Evolutionary conservation across 2,329 filamentous ascomycete genomes (phyloP).

Genomic region (Zymoseptoria passerinii): DNA sequence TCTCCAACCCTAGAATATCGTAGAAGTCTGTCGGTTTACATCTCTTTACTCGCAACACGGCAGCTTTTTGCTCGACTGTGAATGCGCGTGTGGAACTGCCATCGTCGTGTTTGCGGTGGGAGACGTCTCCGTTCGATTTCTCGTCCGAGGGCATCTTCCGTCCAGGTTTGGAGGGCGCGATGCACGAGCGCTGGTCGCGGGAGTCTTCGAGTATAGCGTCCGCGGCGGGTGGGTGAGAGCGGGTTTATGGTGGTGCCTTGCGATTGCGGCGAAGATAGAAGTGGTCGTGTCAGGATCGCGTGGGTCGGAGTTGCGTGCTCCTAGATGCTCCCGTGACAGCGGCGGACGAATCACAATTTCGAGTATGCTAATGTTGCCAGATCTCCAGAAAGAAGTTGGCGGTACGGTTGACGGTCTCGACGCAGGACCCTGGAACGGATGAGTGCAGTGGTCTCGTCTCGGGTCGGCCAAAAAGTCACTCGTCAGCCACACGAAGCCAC

Average conservation of each 20-base stretch:
- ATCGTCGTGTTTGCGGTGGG: constrained; percentile 60
- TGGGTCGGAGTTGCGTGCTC: neutral
- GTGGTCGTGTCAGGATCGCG: neutral
- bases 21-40: constrained; percentile 87
- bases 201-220: constrained; percentile 1
- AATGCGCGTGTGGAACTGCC: constrained; percentile 68
- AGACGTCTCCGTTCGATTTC: constrained; percentile 9
- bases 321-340: neutral
- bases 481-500: neutral
- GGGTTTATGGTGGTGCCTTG: neutral
- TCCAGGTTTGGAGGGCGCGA: neutral
- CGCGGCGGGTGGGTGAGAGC: constrained; percentile 5
- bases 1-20: constrained; percentile 75
- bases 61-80: constrained; percentile 83
- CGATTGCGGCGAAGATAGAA: neutral
- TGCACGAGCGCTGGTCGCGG: neutral
- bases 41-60: constrained; percentile 78
- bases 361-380: constrained; percentile 10
- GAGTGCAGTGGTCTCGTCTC: neutral
- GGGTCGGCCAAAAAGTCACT: neutral
- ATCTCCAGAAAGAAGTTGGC: constrained; percentile 8
- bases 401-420: neutral
- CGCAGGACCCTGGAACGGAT: neutral
- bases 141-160: constrained; percentile 7
- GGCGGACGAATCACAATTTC: neutral